Percentiles rank a stretch among this genome's conserved stretches.
Evolutionary conservation across 495 filamentous ascomycete genomes (phyloP).

Genomic region (Haplographium delicatum): DNA sequence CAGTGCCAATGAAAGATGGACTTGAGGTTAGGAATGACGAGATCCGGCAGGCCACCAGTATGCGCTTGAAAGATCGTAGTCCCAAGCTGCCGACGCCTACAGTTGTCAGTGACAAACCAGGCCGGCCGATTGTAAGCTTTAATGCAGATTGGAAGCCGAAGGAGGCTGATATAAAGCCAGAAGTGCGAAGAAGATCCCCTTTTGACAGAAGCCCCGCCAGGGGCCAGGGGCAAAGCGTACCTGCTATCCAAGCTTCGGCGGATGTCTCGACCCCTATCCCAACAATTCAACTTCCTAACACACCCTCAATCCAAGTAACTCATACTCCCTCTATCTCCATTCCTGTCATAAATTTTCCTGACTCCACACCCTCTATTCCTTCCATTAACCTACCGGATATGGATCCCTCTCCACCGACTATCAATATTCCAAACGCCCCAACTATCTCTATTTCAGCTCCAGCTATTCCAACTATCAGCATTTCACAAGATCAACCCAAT

Average conservation of each 20-base stretch:
- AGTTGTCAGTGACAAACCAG: constrained; percentile 75
- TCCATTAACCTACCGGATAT: constrained; percentile 55
- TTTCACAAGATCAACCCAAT: constrained; percentile 32
- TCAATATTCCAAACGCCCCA: constrained; percentile 35
- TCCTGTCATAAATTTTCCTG: constrained; percentile 26
- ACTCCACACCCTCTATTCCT: constrained; percentile 43
- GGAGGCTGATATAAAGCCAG: constrained; percentile 48
- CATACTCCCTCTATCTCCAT: background rate
- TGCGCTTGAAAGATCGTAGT: constrained; percentile 78
- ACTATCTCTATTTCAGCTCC: constrained; percentile 43
- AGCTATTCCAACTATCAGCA: constrained; percentile 56
- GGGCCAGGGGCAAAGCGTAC: constrained; percentile 16
- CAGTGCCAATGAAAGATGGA: constrained; percentile 54
- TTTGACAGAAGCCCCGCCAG: constrained; percentile 15
- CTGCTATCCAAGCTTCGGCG: constrained; percentile 27
- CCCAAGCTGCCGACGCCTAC: constrained; percentile 78
- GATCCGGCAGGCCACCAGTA: constrained; percentile 85
- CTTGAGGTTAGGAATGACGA: constrained; percentile 81
- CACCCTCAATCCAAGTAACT: constrained; percentile 37
- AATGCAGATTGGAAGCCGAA: constrained; percentile 72
- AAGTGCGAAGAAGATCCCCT: constrained; percentile 27
- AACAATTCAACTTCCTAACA: constrained; percentile 48
- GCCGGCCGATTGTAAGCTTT: constrained; percentile 92
- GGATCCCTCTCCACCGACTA: constrained; percentile 33
- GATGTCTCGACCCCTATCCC: constrained; percentile 35